Conservation (phyloP, 495 filamentous ascomycete species). For the Halenospora varia region DNA sequence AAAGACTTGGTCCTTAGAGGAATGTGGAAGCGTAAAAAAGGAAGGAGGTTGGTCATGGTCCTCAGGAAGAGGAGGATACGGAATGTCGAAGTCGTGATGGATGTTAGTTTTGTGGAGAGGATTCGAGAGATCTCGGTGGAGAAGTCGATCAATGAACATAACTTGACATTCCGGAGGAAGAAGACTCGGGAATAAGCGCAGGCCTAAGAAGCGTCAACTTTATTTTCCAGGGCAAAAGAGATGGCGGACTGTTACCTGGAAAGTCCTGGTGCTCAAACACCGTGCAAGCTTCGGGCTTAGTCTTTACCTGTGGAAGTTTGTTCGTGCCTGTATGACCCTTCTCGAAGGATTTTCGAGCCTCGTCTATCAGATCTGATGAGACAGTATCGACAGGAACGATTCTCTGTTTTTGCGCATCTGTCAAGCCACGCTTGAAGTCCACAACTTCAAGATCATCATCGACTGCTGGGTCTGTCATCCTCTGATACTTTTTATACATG, state of each 20-base stretch:
- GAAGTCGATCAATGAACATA: conserved; percentile 58
- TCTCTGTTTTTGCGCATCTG: conserved; percentile 14
- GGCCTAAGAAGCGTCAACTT: conserved; percentile 43
- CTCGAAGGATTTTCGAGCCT: conserved; percentile 14
- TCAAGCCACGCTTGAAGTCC: conserved; percentile 36
- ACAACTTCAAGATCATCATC: conserved; percentile 44
- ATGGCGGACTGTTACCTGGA: conserved; percentile 8
- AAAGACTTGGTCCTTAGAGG: conserved; percentile 35
- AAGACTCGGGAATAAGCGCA: conserved; percentile 70
- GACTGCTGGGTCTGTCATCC: conserved; percentile 37
- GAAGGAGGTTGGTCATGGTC: conserved; percentile 22
- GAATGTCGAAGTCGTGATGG: conserved; percentile 78
- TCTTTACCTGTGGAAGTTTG: background rate
- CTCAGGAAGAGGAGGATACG: conserved; percentile 43
- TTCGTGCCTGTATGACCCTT: background rate
- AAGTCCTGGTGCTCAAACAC: conserved; percentile 26
- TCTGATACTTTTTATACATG: conserved; percentile 63
- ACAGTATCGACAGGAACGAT: conserved; percentile 16
- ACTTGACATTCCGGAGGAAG: conserved; percentile 69
- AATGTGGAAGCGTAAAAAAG: conserved; percentile 42
- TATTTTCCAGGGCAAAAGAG: background rate
- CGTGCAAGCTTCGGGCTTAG: conserved; percentile 7
- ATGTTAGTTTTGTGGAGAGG: conserved; percentile 77
- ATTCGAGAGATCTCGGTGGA: conserved; percentile 78
- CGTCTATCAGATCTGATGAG: conserved; percentile 11